A percentile compares a stretch with the other conserved stretches of the same genome.
phyloP scores from a whole-genome alignment of 441 rosid species.

The Hura crepitans region DNA sequence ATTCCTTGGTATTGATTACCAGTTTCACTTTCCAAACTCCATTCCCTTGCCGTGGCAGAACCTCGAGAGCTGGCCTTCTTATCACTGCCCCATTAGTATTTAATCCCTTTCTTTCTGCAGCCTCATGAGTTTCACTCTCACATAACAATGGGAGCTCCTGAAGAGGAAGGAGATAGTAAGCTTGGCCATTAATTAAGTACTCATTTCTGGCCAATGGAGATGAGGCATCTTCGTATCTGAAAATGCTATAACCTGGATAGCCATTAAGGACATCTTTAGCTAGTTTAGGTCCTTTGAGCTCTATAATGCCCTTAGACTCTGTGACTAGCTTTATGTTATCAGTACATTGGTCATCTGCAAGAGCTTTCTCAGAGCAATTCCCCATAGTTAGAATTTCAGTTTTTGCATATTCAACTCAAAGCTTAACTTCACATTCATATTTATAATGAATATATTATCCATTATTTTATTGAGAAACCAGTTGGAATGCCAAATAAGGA shows the following conservation, averaged over 20 bases:
- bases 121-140: slow-evolving; percentile 11
- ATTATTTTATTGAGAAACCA: too few relatives aligned
- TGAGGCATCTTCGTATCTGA: slow-evolving; percentile 30
- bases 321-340: slow-evolving; percentile 30
- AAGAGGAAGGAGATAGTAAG: slow-evolving; percentile 49
- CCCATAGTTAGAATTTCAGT: slow-evolving; percentile 37
- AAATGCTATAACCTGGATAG: slow-evolving; percentile 37
- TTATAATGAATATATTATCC: not conserved
- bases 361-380: slow-evolving; percentile 57
- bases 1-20: slow-evolving; percentile 46
- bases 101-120: too few relatives aligned
- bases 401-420: not conserved
- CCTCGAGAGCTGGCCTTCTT: slow-evolving; percentile 23
- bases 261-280: slow-evolving; percentile 34
- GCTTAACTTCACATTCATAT: slow-evolving; percentile 8
- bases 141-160: not conserved
- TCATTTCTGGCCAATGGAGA: slow-evolving; percentile 35
- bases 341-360: slow-evolving; percentile 14
- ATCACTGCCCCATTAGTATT: too few relatives aligned
- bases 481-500: too few relatives aligned
- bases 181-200: slow-evolving; percentile 31
- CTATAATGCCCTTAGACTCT: slow-evolving; percentile 30
- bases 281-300: slow-evolving; percentile 35
- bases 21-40: slow-evolving; percentile 71
- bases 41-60: slow-evolving; percentile 44